Evolutionary conservation across 345 rosid genomes (phyloP).

Genomic region (Aquilaria yunnanensis): DNA sequence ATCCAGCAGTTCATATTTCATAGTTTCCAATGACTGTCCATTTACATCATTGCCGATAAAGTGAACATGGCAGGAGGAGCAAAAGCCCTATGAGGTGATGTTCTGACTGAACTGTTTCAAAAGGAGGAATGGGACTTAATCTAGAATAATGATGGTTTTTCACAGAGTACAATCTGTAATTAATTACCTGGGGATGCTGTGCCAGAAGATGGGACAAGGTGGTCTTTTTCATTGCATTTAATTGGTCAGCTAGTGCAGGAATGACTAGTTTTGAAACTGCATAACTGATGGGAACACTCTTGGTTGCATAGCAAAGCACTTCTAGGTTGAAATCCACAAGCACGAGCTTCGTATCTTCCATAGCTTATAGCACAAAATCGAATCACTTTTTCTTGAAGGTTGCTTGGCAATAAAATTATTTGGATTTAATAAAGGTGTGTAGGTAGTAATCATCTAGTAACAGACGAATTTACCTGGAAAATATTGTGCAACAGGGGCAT

Average conservation of each 20-base stretch:
- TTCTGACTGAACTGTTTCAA: too few relatives aligned
- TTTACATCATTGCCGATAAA: too few relatives aligned
- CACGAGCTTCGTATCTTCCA: slow-evolving; percentile 57
- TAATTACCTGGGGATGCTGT: slow-evolving; percentile 53
- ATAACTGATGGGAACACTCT: slow-evolving; percentile 50
- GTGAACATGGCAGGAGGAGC: too few relatives aligned
- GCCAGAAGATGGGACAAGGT: slow-evolving; percentile 45
- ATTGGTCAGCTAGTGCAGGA: slow-evolving; percentile 77
- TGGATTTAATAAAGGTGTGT: slow-evolving; percentile 1
- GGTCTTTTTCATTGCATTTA: slow-evolving; percentile 54
- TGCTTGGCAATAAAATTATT: not conserved
- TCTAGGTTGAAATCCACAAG: slow-evolving; percentile 68
- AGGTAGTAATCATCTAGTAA: slow-evolving; percentile 1
- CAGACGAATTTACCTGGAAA: slow-evolving; percentile 55
- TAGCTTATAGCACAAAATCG: slow-evolving; percentile 36
- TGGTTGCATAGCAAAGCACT: slow-evolving; percentile 69
- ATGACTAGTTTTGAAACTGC: slow-evolving; percentile 62
- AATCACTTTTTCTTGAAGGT: not conserved
- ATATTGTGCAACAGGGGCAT: slow-evolving; percentile 63
- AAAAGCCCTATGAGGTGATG: too few relatives aligned
- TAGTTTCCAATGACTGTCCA: too few relatives aligned
- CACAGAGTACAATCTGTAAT: too few relatives aligned
- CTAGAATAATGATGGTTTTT: too few relatives aligned
- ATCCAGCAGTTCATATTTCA: too few relatives aligned
- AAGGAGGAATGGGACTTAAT: too few relatives aligned